Conservation (phyloP, 2,329 filamentous ascomycete genomes). For the Cladorrhinum sp. region DNA sequence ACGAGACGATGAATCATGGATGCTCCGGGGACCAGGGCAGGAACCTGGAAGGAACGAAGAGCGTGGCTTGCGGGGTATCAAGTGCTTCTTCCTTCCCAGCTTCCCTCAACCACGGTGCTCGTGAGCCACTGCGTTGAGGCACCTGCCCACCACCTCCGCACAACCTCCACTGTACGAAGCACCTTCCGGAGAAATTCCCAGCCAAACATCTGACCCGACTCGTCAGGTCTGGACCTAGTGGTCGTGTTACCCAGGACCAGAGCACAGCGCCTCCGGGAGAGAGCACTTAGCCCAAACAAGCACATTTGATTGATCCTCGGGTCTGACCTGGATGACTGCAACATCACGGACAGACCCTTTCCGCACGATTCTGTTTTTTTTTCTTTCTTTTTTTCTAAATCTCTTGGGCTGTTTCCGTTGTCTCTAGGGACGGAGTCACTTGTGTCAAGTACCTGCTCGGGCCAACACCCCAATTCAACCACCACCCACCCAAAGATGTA, state of each 20-base stretch:
- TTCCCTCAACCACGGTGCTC: neutral
- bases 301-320: neutral
- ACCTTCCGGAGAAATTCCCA: slow-evolving; percentile 14
- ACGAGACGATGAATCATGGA: neutral
- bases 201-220: slow-evolving; percentile 11
- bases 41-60: neutral
- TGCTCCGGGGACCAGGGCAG: too few species aligned
- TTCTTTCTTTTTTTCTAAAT: neutral
- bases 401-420: too few species aligned
- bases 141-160: too few species aligned
- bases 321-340: neutral
- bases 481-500: neutral
- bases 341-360: slow-evolving; percentile 3
- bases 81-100: too few species aligned
- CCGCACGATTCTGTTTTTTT: neutral
- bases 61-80: neutral
- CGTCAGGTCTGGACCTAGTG: slow-evolving; percentile 2
- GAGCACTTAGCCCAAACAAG: neutral
- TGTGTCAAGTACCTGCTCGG: slow-evolving; percentile 1
- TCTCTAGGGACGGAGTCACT: neutral
- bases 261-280: neutral
- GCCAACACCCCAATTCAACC: neutral
- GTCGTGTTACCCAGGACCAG: neutral
- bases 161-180: neutral
- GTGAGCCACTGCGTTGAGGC: too few species aligned